These are phyloP conservation scores for Plasmodium vivax DNA, from an alignment of 169 alveolate species.

Conservation along the genomic window DNA sequence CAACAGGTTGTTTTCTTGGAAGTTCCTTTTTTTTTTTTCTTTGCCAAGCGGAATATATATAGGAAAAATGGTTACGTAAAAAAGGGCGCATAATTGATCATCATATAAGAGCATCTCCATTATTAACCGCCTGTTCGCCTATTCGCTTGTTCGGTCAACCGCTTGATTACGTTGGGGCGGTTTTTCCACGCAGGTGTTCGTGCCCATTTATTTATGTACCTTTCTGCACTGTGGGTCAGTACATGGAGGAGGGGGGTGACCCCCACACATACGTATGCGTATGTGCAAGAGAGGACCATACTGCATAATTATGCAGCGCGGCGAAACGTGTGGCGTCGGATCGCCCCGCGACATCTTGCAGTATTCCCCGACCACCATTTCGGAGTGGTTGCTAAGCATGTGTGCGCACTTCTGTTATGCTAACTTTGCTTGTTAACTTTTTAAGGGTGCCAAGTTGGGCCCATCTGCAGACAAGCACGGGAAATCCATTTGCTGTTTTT, in stretches of 20 bases:
- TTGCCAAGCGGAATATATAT: background rate
- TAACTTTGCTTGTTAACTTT: background rate
- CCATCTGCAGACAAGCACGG: background rate
- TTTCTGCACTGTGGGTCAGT: background rate
- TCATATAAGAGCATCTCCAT: background rate
- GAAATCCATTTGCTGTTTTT: background rate
- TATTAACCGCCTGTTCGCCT: background rate
- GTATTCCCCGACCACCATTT: background rate
- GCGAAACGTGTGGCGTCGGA: background rate
- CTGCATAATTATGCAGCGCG: background rate
- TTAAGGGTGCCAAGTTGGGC: background rate
- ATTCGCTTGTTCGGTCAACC: background rate
- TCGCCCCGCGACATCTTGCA: background rate
- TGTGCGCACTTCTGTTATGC: background rate
- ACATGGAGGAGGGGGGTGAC: background rate
- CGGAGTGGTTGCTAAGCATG: background rate
- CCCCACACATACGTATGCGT: background rate
- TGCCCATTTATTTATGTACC: background rate
- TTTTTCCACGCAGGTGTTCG: background rate
- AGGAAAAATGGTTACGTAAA: background rate
- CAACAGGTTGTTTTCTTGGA: background rate
- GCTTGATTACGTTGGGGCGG: background rate
- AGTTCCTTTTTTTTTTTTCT: background rate
- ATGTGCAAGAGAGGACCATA: background rate
- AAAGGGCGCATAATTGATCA: background rate